Conservation (phyloP, 2,329 filamentous ascomycete genomes). For the Annulohypoxylon truncatum region DNA sequence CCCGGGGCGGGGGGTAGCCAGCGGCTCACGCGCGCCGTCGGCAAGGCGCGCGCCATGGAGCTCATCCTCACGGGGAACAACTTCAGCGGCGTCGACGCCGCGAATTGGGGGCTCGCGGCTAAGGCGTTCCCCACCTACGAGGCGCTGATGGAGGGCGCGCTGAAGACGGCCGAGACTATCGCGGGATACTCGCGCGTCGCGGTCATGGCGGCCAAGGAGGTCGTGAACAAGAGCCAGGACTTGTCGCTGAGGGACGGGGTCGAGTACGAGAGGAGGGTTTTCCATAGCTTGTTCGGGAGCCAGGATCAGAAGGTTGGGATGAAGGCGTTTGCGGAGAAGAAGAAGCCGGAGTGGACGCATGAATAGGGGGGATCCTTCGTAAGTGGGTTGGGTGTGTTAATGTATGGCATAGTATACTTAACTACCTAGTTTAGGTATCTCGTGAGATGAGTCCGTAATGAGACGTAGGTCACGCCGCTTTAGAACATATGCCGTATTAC, state of each 20-base stretch:
- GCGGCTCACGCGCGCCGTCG: slow-evolving; percentile 83
- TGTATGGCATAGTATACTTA: neutral
- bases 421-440: neutral
- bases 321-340: slow-evolving; percentile 95
- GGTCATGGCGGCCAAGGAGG: slow-evolving; percentile 91
- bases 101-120: slow-evolving; percentile 89
- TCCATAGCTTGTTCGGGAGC: slow-evolving; percentile 93
- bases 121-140: slow-evolving; percentile 83
- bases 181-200: slow-evolving; percentile 88
- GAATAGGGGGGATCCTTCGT: slow-evolving; percentile 61
- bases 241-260: slow-evolving; percentile 87
- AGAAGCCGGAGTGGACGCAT: slow-evolving; percentile 90
- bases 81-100: slow-evolving; percentile 86
- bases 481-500: neutral
- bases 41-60: slow-evolving; percentile 91
- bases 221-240: slow-evolving; percentile 99
- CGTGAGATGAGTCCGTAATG: neutral
- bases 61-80: slow-evolving; percentile 87
- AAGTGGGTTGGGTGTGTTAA: neutral
- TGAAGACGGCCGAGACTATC: slow-evolving; percentile 89
- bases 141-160: slow-evolving; percentile 81
- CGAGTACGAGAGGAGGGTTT: slow-evolving; percentile 92
- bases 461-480: neutral
- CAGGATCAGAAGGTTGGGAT: slow-evolving; percentile 97
- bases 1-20: slow-evolving; percentile 94